A percentile compares a stretch with the other conserved stretches of the same genome.
phyloP scores from a whole-genome alignment of 805 yeast genomes.

The Candida awuae region DNA sequence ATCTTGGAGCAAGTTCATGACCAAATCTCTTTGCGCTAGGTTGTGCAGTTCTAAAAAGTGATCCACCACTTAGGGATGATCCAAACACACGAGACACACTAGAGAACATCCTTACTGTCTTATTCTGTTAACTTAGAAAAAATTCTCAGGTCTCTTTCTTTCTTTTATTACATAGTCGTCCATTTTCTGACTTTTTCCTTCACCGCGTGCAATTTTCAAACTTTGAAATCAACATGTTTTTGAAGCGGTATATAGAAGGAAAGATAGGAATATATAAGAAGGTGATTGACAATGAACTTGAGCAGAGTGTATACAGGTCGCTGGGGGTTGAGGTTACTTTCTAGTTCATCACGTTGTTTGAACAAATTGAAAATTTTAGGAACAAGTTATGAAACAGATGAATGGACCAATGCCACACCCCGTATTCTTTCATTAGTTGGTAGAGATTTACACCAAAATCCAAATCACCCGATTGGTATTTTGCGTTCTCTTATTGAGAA shows the following conservation, averaged over 20 bases:
- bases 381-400: conserved; percentile 50
- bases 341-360: background rate
- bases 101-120: conserved; percentile 6
- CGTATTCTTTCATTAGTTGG: conserved; percentile 61
- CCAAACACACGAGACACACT: conserved; percentile 4
- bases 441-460: conserved; percentile 63
- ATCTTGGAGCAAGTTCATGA: conserved; percentile 74
- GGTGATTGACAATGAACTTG: too few species aligned
- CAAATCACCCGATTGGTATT: conserved; percentile 85
- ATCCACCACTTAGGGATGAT: background rate
- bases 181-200: too few species aligned
- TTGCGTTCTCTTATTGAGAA: conserved; percentile 64
- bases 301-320: background rate
- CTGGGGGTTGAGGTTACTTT: background rate
- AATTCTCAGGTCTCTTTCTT: too few species aligned
- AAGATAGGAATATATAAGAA: too few species aligned
- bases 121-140: too few species aligned
- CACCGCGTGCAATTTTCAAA: too few species aligned
- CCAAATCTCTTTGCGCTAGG: conserved; percentile 23
- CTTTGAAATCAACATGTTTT: too few species aligned
- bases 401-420: conserved; percentile 80
- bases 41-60: conserved; percentile 1
- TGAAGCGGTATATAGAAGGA: too few species aligned
- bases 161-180: too few species aligned
- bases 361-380: conserved; percentile 36